A percentile compares a stretch with the other conserved stretches of the same genome.
Conservation (phyloP, 352 stramenopile genomes). For the Phytopythium helicoides region DNA sequence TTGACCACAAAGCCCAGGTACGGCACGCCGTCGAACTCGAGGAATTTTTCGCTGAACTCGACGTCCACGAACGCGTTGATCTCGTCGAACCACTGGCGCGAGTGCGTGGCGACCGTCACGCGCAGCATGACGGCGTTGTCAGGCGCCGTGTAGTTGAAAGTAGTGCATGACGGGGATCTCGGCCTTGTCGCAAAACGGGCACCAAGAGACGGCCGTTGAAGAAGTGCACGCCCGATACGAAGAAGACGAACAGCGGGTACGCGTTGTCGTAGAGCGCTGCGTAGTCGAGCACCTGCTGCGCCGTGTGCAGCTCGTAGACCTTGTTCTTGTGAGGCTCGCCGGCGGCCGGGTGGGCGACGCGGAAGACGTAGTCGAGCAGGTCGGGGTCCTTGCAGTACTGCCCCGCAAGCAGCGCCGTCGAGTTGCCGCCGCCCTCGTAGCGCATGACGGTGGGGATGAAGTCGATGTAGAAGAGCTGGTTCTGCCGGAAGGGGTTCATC, state of each 20-base stretch:
- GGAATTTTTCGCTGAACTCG: conserved; percentile 56
- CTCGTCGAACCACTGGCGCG: conserved; percentile 69
- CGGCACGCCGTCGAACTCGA: conserved; percentile 60
- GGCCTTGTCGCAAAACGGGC: conserved; percentile 73
- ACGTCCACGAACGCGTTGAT: conserved; percentile 65
- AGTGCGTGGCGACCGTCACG: conserved; percentile 54
- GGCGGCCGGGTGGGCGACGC: conserved; percentile 36
- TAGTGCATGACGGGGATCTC: conserved; percentile 75
- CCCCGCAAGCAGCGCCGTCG: conserved; percentile 63
- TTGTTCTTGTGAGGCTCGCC: conserved; percentile 41
- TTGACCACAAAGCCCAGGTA: conserved; percentile 53
- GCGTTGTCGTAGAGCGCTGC: conserved; percentile 59
- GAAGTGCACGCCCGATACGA: conserved; percentile 63
- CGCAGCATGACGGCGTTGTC: conserved; percentile 51
- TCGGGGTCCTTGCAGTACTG: conserved; percentile 61
- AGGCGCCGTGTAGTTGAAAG: conserved; percentile 69
- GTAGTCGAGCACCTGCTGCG: conserved; percentile 47
- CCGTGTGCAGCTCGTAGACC: conserved; percentile 40
- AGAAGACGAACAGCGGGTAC: conserved; percentile 76
- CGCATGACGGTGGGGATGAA: conserved; percentile 72
- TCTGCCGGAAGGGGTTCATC: conserved; percentile 73
- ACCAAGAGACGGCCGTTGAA: conserved; percentile 85
- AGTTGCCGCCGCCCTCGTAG: conserved; percentile 78
- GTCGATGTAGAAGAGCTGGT: conserved; percentile 84
- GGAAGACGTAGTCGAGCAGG: conserved; percentile 70